Percentiles rank a stretch among this genome's conserved stretches.
These are phyloP conservation scores for Spathaspora passalidarum DNA, from an alignment of 805 yeast genomes.

Conservation along the genomic window DNA sequence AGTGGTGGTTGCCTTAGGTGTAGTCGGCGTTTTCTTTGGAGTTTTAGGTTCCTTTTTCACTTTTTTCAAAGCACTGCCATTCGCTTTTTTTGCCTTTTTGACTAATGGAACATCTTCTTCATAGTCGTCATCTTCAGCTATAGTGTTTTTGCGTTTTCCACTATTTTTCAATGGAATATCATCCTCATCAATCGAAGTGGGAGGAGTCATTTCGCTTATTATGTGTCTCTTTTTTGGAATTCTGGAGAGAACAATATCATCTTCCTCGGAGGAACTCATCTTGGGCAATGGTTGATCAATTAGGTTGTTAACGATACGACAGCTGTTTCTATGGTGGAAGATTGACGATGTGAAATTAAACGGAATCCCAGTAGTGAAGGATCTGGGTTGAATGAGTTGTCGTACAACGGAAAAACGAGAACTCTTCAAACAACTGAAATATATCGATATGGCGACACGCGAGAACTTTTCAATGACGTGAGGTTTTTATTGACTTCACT, in stretches of 20 bases:
- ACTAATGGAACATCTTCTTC: slow-evolving; percentile 11
- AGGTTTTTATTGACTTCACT: background rate
- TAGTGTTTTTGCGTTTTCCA: background rate
- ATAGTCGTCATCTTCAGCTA: slow-evolving; percentile 8
- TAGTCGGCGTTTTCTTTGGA: slow-evolving; percentile 3
- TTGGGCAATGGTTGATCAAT: background rate
- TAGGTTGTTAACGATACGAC: background rate
- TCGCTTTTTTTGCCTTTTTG: slow-evolving; percentile 6
- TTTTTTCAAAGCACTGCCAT: slow-evolving; percentile 1
- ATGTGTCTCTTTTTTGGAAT: slow-evolving; percentile 1
- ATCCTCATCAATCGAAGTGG: slow-evolving; percentile 2
- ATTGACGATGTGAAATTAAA: background rate
- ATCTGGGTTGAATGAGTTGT: background rate
- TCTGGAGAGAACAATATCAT: slow-evolving; percentile 8
- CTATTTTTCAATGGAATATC: slow-evolving; percentile 5
- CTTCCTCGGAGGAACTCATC: slow-evolving; percentile 9
- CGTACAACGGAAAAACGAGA: background rate
- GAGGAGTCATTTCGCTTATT: background rate
- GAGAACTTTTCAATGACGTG: background rate
- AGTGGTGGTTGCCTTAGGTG: background rate
- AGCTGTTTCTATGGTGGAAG: background rate
- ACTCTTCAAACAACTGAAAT: background rate
- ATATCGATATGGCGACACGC: background rate
- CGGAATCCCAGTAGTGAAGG: background rate
- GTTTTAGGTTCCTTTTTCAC: slow-evolving; percentile 3